Evolutionary conservation across 768 basidiomycete genomes (phyloP).

Genomic region (Trametes elegans): DNA sequence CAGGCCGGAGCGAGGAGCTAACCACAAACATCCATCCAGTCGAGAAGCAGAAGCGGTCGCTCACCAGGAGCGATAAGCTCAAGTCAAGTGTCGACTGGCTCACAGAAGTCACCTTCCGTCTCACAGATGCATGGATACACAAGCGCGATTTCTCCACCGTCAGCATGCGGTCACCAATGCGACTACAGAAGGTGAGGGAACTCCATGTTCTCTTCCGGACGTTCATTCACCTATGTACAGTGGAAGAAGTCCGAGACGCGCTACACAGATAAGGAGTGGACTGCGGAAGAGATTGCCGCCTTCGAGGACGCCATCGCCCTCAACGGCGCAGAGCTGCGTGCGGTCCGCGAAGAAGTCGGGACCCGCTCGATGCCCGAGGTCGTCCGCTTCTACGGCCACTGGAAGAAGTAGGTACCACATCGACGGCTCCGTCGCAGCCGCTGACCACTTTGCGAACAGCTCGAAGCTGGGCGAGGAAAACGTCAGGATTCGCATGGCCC

Average conservation of each 20-base stretch:
- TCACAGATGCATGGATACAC: conserved; percentile 64
- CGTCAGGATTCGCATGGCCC: conserved; percentile 42
- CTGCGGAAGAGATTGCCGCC: conserved; percentile 60
- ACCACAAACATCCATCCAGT: conserved; percentile 46
- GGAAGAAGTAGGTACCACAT: conserved; percentile 66
- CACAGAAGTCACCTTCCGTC: conserved; percentile 69
- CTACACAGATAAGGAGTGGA: conserved; percentile 73
- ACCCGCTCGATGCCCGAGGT: conserved; percentile 72
- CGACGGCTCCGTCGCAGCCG: conserved; percentile 2
- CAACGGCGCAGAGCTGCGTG: conserved; percentile 80
- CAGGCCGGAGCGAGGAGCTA: background rate
- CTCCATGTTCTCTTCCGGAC: background rate
- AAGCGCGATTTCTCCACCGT: conserved; percentile 58
- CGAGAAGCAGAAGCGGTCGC: conserved; percentile 58
- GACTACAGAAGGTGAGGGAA: conserved; percentile 59
- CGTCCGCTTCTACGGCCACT: conserved; percentile 80
- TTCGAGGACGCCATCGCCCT: conserved; percentile 74
- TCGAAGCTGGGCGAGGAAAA: conserved; percentile 70
- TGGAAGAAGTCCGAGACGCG: conserved; percentile 71
- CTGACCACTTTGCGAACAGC: conserved; percentile 34
- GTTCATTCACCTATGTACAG: conserved; percentile 36
- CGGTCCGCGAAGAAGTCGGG: conserved; percentile 71
- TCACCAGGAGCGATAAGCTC: conserved; percentile 54
- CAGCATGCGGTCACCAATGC: conserved; percentile 56
- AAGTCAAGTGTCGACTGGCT: conserved; percentile 75